These are phyloP conservation scores for Chlorociboria aeruginascens DNA, from an alignment of 495 filamentous ascomycete genomes.

Conservation along the genomic window DNA sequence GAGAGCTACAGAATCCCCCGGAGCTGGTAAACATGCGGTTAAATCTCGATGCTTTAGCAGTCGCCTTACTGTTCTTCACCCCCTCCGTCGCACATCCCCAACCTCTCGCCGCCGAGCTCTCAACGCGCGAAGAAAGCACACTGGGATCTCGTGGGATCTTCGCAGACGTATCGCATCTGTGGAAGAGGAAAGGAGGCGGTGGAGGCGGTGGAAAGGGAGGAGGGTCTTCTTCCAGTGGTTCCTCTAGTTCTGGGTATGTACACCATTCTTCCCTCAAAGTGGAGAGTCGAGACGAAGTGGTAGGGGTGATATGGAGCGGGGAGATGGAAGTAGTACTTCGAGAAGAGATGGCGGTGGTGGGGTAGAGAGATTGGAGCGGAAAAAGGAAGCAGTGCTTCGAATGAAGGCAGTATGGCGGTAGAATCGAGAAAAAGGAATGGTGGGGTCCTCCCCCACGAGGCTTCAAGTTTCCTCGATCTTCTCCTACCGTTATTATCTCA, in stretches of 20 bases:
- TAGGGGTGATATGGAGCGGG: not conserved
- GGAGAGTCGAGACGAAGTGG: not conserved
- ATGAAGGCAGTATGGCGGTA: no score
- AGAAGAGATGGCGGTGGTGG: conserved; percentile 16
- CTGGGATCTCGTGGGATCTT: not conserved
- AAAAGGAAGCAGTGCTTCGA: not conserved
- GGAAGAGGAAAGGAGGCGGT: conserved; percentile 46
- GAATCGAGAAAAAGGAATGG: no score
- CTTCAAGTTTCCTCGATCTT: no score
- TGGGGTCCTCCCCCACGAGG: no score
- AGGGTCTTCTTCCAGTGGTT: conserved; percentile 6
- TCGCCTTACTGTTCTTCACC: not conserved
- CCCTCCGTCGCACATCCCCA: conserved; percentile 10
- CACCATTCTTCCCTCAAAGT: not conserved
- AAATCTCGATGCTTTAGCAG: not conserved
- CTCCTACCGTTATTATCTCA: no score
- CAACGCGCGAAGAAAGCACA: conserved; percentile 3
- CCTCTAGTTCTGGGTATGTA: conserved; percentile 10
- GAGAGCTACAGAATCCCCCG: not conserved
- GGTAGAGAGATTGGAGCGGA: conserved; percentile 10
- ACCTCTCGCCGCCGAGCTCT: conserved; percentile 6
- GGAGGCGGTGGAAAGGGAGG: conserved; percentile 34
- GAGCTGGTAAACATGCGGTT: not conserved
- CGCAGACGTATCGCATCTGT: conserved; percentile 27
- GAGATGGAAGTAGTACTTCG: conserved; percentile 10